These are phyloP conservation scores for Mortierella sp. DNA, from an alignment of 371 early-diverging fungal species.

Conservation along the genomic window DNA sequence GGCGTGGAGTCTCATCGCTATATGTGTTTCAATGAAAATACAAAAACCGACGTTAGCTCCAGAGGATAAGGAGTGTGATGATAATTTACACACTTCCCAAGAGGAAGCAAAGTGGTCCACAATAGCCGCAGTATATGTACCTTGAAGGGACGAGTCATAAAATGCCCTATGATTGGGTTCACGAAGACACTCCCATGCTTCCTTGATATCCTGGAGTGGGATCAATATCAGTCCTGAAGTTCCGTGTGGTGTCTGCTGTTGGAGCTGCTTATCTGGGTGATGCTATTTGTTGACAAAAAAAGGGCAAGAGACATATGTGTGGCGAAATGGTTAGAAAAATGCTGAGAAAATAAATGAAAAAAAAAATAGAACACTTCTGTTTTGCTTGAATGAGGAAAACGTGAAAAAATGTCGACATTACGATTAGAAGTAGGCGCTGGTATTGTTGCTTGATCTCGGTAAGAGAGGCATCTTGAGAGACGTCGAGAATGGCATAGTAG, in stretches of 20 bases:
- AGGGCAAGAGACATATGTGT: not conserved
- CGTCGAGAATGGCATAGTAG: conserved; percentile 48
- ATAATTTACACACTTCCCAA: not conserved
- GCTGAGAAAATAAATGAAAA: not conserved
- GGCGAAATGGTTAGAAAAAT: not conserved
- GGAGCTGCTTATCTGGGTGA: conserved; percentile 52
- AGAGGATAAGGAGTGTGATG: not conserved
- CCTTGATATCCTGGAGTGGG: conserved; percentile 48
- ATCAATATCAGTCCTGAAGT: not conserved
- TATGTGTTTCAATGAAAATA: not conserved
- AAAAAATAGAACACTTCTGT: not conserved
- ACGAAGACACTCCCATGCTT: conserved; percentile 56
- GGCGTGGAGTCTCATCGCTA: conserved; percentile 38
- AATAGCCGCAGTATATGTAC: not conserved
- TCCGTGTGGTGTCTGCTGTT: conserved; percentile 14
- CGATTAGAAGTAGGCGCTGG: conserved; percentile 46
- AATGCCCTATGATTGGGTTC: conserved; percentile 40
- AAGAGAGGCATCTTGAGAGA: conserved; percentile 36
- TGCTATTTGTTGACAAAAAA: conserved; percentile 20
- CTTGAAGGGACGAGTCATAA: conserved; percentile 50
- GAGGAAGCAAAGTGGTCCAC: not conserved
- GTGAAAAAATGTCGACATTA: not conserved
- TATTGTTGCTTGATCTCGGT: conserved; percentile 52
- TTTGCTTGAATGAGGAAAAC: not conserved
- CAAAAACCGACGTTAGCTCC: not conserved